phyloP scores from a whole-genome alignment of 805 yeast genomes.

The Nematodospora valgi region DNA sequence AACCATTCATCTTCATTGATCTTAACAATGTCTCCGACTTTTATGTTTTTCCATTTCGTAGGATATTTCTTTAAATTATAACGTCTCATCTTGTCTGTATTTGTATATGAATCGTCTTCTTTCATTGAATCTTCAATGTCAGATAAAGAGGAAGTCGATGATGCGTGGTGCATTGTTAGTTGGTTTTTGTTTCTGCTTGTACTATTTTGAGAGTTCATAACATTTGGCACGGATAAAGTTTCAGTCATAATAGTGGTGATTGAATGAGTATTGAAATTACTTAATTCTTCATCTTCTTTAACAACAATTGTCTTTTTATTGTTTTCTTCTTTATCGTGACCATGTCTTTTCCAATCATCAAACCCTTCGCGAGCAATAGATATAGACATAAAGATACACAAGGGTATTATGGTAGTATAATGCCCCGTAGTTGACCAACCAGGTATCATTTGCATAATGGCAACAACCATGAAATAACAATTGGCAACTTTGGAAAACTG shows the following conservation, averaged over 20 bases:
- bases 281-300: conserved; percentile 27
- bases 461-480: conserved; percentile 82
- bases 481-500: conserved; percentile 94
- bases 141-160: conserved; percentile 5
- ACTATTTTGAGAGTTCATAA: neutral
- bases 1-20: conserved; percentile 83
- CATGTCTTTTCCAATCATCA: conserved; percentile 88
- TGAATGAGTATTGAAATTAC: conserved; percentile 33
- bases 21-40: conserved; percentile 83
- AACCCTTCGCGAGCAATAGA: conserved; percentile 91
- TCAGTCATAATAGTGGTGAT: conserved; percentile 38
- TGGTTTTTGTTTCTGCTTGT: neutral
- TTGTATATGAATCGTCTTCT: conserved; percentile 11
- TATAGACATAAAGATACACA: conserved; percentile 79
- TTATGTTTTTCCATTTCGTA: conserved; percentile 67
- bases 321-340: conserved; percentile 83
- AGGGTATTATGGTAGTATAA: conserved; percentile 88
- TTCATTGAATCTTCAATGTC: conserved; percentile 4
- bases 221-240: conserved; percentile 18
- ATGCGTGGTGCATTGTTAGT: neutral
- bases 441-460: conserved; percentile 93
- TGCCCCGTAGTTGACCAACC: conserved; percentile 97
- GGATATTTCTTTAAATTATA: conserved; percentile 31
- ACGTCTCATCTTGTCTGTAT: conserved; percentile 18
- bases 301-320: conserved; percentile 34